These are phyloP conservation scores for Termitomyces titanicus DNA, from an alignment of 768 basidiomycete genomes.

Conservation along the genomic window DNA sequence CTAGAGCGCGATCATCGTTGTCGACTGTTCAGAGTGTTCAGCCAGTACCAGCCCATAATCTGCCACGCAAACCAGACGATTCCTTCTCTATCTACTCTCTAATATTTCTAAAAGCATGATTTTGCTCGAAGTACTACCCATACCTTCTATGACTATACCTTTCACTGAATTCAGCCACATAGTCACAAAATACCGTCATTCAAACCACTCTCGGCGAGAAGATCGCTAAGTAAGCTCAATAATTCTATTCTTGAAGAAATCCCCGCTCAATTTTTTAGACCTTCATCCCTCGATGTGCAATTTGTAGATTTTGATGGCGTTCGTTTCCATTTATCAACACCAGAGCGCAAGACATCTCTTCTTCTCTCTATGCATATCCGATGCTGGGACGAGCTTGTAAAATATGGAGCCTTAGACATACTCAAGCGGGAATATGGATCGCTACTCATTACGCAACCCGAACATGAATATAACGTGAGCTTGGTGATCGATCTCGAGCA, in stretches of 20 bases:
- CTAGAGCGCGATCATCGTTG: background rate
- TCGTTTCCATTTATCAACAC: slow-evolving; percentile 89
- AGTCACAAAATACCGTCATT: slow-evolving; percentile 94
- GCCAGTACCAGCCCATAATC: background rate
- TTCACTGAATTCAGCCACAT: slow-evolving; percentile 9
- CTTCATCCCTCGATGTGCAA: slow-evolving; percentile 86
- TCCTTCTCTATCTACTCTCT: background rate
- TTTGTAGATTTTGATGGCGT: slow-evolving; percentile 99
- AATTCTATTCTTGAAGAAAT: background rate
- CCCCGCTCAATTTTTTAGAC: slow-evolving; percentile 44
- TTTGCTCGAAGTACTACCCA: slow-evolving; percentile 67
- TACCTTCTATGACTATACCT: background rate
- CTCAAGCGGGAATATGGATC: slow-evolving; percentile 81
- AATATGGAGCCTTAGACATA: slow-evolving; percentile 80
- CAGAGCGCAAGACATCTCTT: slow-evolving; percentile 76
- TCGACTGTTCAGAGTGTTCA: background rate
- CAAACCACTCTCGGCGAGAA: slow-evolving; percentile 87
- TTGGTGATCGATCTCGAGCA: slow-evolving; percentile 86
- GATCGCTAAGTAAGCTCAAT: slow-evolving; percentile 60
- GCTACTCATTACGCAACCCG: slow-evolving; percentile 61
- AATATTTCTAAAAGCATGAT: slow-evolving; percentile 53
- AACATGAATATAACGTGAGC: slow-evolving; percentile 87
- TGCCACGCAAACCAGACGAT: background rate
- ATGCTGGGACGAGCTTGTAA: slow-evolving; percentile 92
- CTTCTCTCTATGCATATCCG: slow-evolving; percentile 95